phyloP scores from a whole-genome alignment of 2,329 filamentous ascomycete species.

The Anthostomella pinea region DNA sequence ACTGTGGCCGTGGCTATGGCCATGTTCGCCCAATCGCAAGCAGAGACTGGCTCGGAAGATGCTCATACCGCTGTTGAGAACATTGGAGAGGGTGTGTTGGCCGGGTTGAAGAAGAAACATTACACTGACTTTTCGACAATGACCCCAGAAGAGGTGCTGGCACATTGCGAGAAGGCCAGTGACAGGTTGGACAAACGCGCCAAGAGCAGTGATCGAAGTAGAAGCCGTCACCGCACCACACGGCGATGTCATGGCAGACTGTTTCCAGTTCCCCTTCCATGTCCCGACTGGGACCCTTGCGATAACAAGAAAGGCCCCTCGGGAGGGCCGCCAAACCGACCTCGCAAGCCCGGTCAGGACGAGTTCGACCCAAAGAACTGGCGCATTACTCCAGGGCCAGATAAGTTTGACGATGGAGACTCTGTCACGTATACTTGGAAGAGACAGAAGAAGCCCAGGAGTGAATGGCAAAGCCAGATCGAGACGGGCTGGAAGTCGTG shows the following conservation, averaged over 20 bases:
- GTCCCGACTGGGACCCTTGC: background rate
- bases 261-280: background rate
- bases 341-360: slow-evolving; percentile 3
- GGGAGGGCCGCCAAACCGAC: slow-evolving; percentile 5
- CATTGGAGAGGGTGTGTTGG: slow-evolving; percentile 7
- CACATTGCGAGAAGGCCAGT: background rate
- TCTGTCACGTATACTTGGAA: slow-evolving; percentile 3
- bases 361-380: slow-evolving; percentile 16
- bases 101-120: no score
- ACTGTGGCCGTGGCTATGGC: slow-evolving; percentile 3
- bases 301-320: background rate
- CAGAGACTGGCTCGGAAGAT: no score
- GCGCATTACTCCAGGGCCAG: slow-evolving; percentile 8
- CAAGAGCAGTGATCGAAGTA: background rate
- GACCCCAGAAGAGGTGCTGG: background rate
- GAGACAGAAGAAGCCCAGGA: slow-evolving; percentile 7
- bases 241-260: background rate
- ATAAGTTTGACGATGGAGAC: slow-evolving; percentile 3
- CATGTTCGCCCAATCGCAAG: slow-evolving; percentile 1
- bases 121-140: slow-evolving; percentile 7
- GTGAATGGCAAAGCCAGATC: background rate
- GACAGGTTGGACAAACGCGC: slow-evolving; percentile 8
- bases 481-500: slow-evolving; percentile 20
- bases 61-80: slow-evolving; percentile 6
- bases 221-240: background rate